Percentiles rank a stretch among this genome's conserved stretches.
Evolutionary conservation across 306 rosid species (phyloP).

Genomic region (Lithocarpus polystachyus): DNA sequence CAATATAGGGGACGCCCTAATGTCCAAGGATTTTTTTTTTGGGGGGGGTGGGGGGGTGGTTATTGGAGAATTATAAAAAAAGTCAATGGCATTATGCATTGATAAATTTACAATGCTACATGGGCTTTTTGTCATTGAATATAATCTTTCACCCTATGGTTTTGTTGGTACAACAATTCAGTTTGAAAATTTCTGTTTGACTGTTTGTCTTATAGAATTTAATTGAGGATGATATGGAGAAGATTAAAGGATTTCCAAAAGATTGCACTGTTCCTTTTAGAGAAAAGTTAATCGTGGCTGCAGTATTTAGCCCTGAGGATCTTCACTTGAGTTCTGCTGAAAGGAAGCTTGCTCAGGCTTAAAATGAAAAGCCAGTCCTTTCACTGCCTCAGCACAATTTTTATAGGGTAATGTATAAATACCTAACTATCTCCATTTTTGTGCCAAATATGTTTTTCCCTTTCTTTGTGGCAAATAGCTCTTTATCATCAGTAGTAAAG

Average conservation of each 20-base stretch:
- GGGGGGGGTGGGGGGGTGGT: too few relatives aligned
- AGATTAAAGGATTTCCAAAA: slow-evolving; percentile 82
- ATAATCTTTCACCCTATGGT: not conserved
- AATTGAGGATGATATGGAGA: slow-evolving; percentile 81
- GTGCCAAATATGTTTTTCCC: too few relatives aligned
- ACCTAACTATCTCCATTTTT: too few relatives aligned
- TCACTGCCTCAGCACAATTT: slow-evolving; percentile 93
- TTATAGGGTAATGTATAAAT: slow-evolving; percentile 46
- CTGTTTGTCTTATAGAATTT: slow-evolving; percentile 52
- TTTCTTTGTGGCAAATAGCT: too few relatives aligned
- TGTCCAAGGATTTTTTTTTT: too few relatives aligned
- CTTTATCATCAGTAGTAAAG: too few relatives aligned
- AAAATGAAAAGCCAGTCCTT: slow-evolving; percentile 88
- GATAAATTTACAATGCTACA: not conserved
- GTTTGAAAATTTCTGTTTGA: not conserved
- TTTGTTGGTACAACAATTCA: not conserved
- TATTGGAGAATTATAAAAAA: not conserved
- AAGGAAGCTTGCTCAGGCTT: slow-evolving; percentile 70
- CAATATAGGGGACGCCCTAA: too few relatives aligned
- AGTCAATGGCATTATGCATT: not conserved
- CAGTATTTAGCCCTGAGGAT: slow-evolving; percentile 80
- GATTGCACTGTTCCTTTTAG: slow-evolving; percentile 64
- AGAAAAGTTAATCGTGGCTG: slow-evolving; percentile 89
- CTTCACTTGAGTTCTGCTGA: slow-evolving; percentile 72
- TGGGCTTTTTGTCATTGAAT: not conserved